Evolutionary conservation across 2,329 filamentous ascomycete species (phyloP).

Genomic region (Torrubiella hemipterigena): DNA sequence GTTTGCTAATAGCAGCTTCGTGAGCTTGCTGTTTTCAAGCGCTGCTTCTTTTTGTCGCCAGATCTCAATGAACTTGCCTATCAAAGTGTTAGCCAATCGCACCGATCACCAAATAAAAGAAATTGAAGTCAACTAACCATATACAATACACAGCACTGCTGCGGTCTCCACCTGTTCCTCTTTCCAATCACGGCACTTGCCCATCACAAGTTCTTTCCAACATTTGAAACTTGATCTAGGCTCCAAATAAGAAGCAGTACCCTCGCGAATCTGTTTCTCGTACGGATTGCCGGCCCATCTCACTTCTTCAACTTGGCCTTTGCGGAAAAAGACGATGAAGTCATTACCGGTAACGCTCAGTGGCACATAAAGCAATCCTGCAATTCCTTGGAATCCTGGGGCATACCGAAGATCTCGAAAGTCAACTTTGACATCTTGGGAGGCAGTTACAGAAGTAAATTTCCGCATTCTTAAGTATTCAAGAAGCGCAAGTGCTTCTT

Average conservation of each 20-base stretch:
- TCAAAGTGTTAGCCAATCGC: constrained; percentile 4
- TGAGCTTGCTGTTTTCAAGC: constrained; percentile 70
- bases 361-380: constrained; percentile 72
- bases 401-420: constrained; percentile 73
- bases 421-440: constrained; percentile 62
- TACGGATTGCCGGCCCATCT: constrained; percentile 85
- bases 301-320: constrained; percentile 60
- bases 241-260: constrained; percentile 63
- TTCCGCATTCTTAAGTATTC: constrained; percentile 72
- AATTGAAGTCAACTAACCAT: constrained; percentile 40
- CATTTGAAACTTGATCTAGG: constrained; percentile 68
- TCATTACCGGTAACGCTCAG: constrained; percentile 64
- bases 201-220: constrained; percentile 71
- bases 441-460: constrained; percentile 63
- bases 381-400: constrained; percentile 67
- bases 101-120: background rate
- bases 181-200: constrained; percentile 77
- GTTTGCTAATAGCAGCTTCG: constrained; percentile 67
- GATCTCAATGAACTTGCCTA: constrained; percentile 72
- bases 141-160: constrained; percentile 76
- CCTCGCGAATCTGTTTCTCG: constrained; percentile 62
- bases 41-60: constrained; percentile 86
- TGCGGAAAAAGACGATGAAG: constrained; percentile 88
- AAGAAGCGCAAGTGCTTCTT: constrained; percentile 72
- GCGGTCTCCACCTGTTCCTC: constrained; percentile 85